phyloP scores from a whole-genome alignment of 768 basidiomycete species.

The Coprinopsis sp. region DNA sequence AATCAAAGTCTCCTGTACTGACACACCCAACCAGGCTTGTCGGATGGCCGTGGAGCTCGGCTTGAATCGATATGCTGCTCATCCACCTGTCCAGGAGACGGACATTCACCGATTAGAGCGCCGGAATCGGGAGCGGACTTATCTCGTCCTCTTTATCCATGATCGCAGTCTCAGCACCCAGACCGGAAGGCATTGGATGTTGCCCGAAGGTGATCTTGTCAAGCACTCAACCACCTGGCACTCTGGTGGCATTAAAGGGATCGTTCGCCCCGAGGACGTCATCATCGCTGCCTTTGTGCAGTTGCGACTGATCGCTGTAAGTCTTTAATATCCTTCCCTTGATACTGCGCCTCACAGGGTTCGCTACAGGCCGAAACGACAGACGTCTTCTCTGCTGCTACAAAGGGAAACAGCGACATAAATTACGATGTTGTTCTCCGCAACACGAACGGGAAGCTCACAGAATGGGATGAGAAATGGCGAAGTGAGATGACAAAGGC shows the following conservation, averaged over 20 bases:
- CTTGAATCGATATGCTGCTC: slow-evolving; percentile 62
- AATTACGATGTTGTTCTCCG: slow-evolving; percentile 70
- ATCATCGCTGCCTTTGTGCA: slow-evolving; percentile 74
- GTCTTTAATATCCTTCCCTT: slow-evolving; percentile 21
- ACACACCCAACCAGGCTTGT: slow-evolving; percentile 50
- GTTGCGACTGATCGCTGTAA: slow-evolving; percentile 73
- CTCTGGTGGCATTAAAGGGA: slow-evolving; percentile 45
- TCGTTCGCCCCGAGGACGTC: slow-evolving; percentile 71
- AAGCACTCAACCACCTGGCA: slow-evolving; percentile 71
- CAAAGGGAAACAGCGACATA: slow-evolving; percentile 50
- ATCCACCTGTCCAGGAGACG: slow-evolving; percentile 55
- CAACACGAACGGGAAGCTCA: slow-evolving; percentile 68
- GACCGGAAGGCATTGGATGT: slow-evolving; percentile 85
- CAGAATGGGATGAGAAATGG: slow-evolving; percentile 72
- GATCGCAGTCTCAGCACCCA: slow-evolving; percentile 84
- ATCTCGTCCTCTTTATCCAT: slow-evolving; percentile 81
- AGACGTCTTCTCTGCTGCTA: slow-evolving; percentile 62
- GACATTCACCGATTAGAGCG: slow-evolving; percentile 67
- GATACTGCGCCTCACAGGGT: slow-evolving; percentile 5
- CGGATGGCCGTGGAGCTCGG: slow-evolving; percentile 85
- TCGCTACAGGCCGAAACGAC: slow-evolving; percentile 79
- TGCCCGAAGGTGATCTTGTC: slow-evolving; percentile 80
- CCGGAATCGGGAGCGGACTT: slow-evolving; percentile 81
- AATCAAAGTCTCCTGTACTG: not conserved
- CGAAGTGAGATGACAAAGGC: slow-evolving; percentile 69